Conservation (phyloP, 2,329 filamentous ascomycete species). For the Epichloe baconii region DNA sequence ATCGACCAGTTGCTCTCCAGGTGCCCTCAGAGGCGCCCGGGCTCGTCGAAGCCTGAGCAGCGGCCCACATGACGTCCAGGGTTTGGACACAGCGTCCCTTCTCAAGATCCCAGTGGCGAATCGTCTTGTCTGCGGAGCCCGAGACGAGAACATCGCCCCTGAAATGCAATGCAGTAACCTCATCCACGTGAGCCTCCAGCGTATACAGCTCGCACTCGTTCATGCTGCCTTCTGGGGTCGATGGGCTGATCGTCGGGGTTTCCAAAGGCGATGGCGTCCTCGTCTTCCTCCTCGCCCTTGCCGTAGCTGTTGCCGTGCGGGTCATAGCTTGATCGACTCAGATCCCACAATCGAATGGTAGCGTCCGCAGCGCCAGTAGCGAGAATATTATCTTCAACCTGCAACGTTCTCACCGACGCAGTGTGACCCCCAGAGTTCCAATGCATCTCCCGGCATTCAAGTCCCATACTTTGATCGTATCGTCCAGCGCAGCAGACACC, state of each 20-base stretch:
- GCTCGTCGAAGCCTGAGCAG: conserved; percentile 70
- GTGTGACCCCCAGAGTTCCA: conserved; percentile 81
- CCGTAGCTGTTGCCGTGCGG: conserved; percentile 50
- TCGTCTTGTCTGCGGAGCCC: conserved; percentile 90
- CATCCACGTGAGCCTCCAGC: conserved; percentile 79
- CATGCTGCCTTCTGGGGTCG: conserved; percentile 69
- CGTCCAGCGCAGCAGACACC: conserved; percentile 84
- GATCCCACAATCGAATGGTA: conserved; percentile 87
- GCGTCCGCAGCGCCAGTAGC: conserved; percentile 93
- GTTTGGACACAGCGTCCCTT: conserved; percentile 97
- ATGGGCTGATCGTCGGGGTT: conserved; percentile 54
- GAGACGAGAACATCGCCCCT: conserved; percentile 81
- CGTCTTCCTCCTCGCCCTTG: conserved; percentile 45
- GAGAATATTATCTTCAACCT: conserved; percentile 91
- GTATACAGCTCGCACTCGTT: conserved; percentile 81
- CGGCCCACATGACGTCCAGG: conserved; percentile 94
- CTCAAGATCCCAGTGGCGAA: conserved; percentile 94
- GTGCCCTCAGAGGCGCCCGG: conserved; percentile 45
- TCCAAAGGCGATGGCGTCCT: conserved; percentile 60
- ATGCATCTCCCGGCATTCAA: conserved; percentile 87
- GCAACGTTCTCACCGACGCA: conserved; percentile 80
- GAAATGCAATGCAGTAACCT: conserved; percentile 90
- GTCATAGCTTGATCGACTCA: conserved; percentile 77
- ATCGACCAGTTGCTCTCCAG: conserved; percentile 63
- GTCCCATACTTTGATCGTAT: conserved; percentile 93